Conservation (phyloP, 352 stramenopile species). For the Phytophthora kernoviae region DNA sequence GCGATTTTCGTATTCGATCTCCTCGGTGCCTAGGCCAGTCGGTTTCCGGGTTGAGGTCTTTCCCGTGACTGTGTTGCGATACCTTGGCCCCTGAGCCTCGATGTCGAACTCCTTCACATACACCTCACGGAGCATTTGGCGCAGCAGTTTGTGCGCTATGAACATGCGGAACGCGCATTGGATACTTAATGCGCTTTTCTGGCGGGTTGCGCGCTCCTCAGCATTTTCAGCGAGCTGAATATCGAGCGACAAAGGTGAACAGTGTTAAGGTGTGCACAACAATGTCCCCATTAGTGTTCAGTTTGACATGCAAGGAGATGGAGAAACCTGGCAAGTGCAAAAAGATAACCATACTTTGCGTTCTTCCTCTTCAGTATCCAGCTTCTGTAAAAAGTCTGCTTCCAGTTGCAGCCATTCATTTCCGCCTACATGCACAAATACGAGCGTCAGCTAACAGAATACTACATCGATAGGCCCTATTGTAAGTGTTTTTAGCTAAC, state of each 20-base stretch:
- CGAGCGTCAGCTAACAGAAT: constrained; percentile 3
- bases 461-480: constrained; percentile 1
- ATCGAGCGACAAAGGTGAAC: not conserved
- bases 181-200: constrained; percentile 51
- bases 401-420: constrained; percentile 60
- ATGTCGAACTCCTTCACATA: constrained; percentile 71
- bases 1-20: constrained; percentile 60
- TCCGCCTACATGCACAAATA: constrained; percentile 31
- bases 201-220: constrained; percentile 31
- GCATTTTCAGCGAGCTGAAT: constrained; percentile 51
- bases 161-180: constrained; percentile 70
- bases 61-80: constrained; percentile 58
- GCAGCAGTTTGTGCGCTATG: constrained; percentile 50
- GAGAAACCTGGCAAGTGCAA: constrained; percentile 1
- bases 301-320: too few species aligned
- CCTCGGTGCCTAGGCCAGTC: constrained; percentile 51
- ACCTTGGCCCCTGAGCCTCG: constrained; percentile 39
- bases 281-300: not conserved
- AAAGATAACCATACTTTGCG: constrained; percentile 35
- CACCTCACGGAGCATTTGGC: constrained; percentile 45
- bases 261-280: not conserved
- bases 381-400: constrained; percentile 53
- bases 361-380: constrained; percentile 52
- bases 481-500: too few species aligned
- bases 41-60: constrained; percentile 51